Evolutionary conservation across 75 land plant genomes (phyloP), one percentile per base, ranked within the genome.

Genomic region (Cunninghamia lanceolata): DNA sequence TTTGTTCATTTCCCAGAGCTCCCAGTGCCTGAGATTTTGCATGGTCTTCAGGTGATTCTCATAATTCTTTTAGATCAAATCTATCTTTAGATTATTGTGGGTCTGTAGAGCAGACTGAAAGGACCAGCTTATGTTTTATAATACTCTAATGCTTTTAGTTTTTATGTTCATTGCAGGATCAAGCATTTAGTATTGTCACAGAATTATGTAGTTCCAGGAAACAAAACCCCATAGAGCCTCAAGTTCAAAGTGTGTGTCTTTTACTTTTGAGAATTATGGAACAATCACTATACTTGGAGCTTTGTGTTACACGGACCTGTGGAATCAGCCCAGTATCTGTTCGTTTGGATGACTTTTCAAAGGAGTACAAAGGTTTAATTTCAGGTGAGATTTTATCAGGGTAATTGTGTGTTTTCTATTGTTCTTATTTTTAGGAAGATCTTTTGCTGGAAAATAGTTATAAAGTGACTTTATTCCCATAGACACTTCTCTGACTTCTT

Each of bases 11-110:
- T 94, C 88, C 99, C 99, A 66, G 99, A 98, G 90, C 93, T 98
- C 73, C 99, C 99, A n/a, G 91, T 92, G 87, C 99, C 97, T 84
- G 99, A 98, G 86, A 95, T 98, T 87, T 89, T 98, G 54, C 95
- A 98, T 86, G 94, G 95, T 15, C 82, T 98, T 87, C 99, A 98
- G 99, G 99, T 98, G 89, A 39, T 84, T 59, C 16, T 86, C 14
- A 54, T 40, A 66, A 30, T 35, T 30, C 5, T 17, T 47, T 32
- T 17, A 35, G 53, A 13, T 25, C 53, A 74, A 35, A 9, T 28
- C n/a, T 45, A 21, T 47, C 15, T 85, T 53, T 34, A 70, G 38
- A 17, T 70, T 43, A 74, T 73, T 52, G 45, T 16, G 3, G 46
- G 83, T 45, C 76, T 82, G 32, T 14, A 46, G 43, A 50, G 50